A percentile compares a stretch with the other conserved stretches of the same genome.
Evolutionary conservation across 1,284 basidiomycete species (phyloP).

Genomic region (Hortiboletus rubellus): DNA sequence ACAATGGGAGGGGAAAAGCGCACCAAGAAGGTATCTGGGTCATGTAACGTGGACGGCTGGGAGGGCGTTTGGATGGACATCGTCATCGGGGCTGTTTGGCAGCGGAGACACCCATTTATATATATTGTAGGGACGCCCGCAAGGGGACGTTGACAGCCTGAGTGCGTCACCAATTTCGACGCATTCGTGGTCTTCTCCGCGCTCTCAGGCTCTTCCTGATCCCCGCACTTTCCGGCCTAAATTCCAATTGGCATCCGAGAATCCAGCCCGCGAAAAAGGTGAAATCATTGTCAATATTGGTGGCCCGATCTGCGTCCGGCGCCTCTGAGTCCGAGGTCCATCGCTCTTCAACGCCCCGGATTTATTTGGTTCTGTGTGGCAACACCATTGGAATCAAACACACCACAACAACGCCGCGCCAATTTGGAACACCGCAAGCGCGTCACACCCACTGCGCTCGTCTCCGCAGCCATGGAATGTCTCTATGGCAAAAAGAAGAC

Average conservation of each 20-base stretch:
- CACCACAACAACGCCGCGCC: conserved; percentile 31
- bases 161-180: neutral
- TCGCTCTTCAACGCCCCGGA: neutral
- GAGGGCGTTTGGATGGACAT: conserved; percentile 20
- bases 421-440: conserved; percentile 5
- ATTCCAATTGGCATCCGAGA: conserved; percentile 14
- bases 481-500: conserved; percentile 4
- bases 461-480: conserved; percentile 24
- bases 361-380: conserved; percentile 26
- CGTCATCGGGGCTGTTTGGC: neutral
- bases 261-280: conserved; percentile 14
- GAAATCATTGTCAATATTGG: conserved; percentile 11
- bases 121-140: neutral
- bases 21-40: conserved; percentile 22
- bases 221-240: neutral
- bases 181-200: neutral
- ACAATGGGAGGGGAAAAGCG: neutral
- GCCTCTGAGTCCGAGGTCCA: no score
- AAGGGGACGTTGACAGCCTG: no score
- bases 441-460: neutral
- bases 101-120: conserved; percentile 2
- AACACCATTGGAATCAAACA: conserved; percentile 31
- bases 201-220: conserved; percentile 5
- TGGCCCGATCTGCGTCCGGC: neutral
- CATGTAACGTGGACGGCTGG: conserved; percentile 20